Base-by-base conservation (phyloP, 2,329 filamentous ascomycete species). In the Hypoxylon sp. region DNA sequence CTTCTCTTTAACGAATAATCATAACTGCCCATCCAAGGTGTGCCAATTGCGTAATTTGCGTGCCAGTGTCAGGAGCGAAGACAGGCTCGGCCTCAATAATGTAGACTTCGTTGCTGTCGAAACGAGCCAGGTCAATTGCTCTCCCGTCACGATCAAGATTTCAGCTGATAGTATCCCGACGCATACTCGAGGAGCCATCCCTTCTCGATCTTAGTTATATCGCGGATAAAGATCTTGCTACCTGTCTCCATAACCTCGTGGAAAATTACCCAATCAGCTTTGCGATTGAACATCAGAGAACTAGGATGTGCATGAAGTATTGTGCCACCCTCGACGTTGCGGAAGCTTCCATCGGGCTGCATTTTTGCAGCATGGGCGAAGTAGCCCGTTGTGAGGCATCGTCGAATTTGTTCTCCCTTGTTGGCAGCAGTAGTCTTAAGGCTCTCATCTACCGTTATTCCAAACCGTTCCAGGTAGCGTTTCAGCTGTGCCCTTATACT, bases 181-280 rank as follows among this genome's bases (percentile, higher is more conserved):
- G 93, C 93, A 82, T 95, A 96, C 77, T 98, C 93, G 49, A 94
- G 77, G 71, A 99, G 83, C 92, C 95, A 99, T n/a, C 82, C 83
- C 83, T 93, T 97, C 76, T 97, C 92, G 72, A 98, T 92, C 81
- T 93, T 96, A n/a, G 90, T 96, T 63, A 98, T 82, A 78, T 98
- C 95, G 58, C 93, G 85, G 72, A 99, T 96, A 76, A 91, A 98
- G 0, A 87, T 93, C 83, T 98, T 98, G 68, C 87, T 88, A 8
- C 91, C 88, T 3, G 92, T 96, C 80, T 98, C 93, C 84, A 97
- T 88, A 36, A 97, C 88, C 80, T 97, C 95, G 73, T 96, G 91
- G 75, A 97, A 99, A 32, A 99, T 86, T 8, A 98, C 93, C 93
- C 95, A 98, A 69, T 97, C 93, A 9, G 93, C 93, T 81, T 96